Base-by-base conservation (phyloP, 129 eudicot species). In the Artemisia argyi region DNA sequence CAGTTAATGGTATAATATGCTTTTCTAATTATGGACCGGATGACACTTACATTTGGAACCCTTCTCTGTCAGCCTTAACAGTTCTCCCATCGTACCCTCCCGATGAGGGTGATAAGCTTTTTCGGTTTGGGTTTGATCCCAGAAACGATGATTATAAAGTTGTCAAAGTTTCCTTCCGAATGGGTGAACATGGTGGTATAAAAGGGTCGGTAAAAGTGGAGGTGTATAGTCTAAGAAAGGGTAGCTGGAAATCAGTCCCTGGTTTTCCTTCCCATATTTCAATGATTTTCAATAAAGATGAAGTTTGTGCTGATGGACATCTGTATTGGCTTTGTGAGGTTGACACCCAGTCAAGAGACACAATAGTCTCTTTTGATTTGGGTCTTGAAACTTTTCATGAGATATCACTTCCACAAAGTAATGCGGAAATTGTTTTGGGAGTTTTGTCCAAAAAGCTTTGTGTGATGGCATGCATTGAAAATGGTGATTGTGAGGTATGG, bases 41-140 rank as follows among this genome's bases (percentile, higher is more conserved):
- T 4, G 47, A 44, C 55, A 18, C 19, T 66, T 18, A 5, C 28
- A 66, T 66, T 20, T 67, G 72, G 59, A 67, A 67, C 14, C 72
- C 72, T 20, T 49, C 59, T 47, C 57, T 22, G 11, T 18, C n/a
- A 24, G 19, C 59, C 13, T 2, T 67, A 14, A 11, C 3, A 35
- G 32, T 4, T 61, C 66, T 61, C 16, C 66, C 66, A 12, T 9
- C 48, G 3, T 48, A 7, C 20, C 13, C 59, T 13, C 5, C 22
- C 42, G 42, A 42, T 22, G 56, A n/a, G 1, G n/a, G 15, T 53
- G 58, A 53, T 53, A 7, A 1, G 9, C 30, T 11, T 14, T 11
- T 48, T 67, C 20, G 59, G 59, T 49, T 67, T 7, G 60, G 59
- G 72, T 67, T 18, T 49, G 60, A 67, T 67, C 59, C 47, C 15